Conservation (phyloP, 768 basidiomycete species). For the Strobilomyces echinocephalus region DNA sequence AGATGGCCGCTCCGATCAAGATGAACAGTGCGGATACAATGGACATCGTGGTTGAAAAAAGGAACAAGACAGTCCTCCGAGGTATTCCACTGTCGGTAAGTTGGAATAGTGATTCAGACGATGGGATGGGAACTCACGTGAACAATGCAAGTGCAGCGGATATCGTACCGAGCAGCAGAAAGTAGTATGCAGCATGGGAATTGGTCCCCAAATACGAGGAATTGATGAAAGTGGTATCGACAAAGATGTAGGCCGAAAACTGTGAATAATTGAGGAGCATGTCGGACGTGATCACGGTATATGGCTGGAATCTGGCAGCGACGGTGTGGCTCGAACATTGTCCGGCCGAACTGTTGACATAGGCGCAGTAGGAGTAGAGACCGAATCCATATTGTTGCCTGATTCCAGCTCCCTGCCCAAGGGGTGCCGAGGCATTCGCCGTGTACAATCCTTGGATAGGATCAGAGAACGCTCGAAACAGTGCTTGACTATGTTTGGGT, state of each 20-base stretch:
- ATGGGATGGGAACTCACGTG: constrained; percentile 44
- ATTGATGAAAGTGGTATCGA: constrained; percentile 50
- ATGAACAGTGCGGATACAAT: constrained; percentile 56
- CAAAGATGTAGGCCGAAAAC: constrained; percentile 50
- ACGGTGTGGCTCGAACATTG: constrained; percentile 59
- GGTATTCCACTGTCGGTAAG: constrained; percentile 51
- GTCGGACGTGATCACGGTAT: constrained; percentile 57
- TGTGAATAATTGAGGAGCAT: constrained; percentile 61
- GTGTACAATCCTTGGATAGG: constrained; percentile 63
- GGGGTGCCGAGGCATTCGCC: constrained; percentile 57
- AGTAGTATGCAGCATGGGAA: constrained; percentile 69
- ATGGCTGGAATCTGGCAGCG: constrained; percentile 62
- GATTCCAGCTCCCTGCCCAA: constrained; percentile 52
- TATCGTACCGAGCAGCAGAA: constrained; percentile 68
- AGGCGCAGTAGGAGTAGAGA: constrained; percentile 78
- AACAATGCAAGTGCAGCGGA: constrained; percentile 60
- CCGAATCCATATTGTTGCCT: constrained; percentile 73
- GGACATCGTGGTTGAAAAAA: constrained; percentile 61
- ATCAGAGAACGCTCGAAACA: constrained; percentile 48
- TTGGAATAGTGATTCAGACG: constrained; percentile 4
- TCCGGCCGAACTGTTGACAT: constrained; percentile 54
- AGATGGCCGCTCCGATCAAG: constrained; percentile 66
- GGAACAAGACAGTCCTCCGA: constrained; percentile 61
- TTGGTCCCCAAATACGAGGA: constrained; percentile 58
- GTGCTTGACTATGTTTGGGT: constrained; percentile 39